Conservation (phyloP, 2,329 filamentous ascomycete species). For the Calonectria henricotiae region DNA sequence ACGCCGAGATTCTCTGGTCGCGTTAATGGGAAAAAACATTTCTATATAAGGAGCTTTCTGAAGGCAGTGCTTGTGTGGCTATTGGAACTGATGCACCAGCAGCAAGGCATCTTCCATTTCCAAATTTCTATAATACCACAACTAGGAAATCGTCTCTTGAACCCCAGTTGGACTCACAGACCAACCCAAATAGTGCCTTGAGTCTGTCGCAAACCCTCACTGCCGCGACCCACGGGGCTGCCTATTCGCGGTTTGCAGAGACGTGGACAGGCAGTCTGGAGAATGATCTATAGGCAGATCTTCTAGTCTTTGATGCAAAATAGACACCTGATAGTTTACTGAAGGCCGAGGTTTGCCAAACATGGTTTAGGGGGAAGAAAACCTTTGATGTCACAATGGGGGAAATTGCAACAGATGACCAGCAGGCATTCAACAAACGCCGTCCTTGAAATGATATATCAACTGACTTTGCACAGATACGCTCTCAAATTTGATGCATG, state of each 20-base stretch:
- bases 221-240: slow-evolving; percentile 71
- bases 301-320: slow-evolving; percentile 59
- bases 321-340: slow-evolving; percentile 32
- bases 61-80: slow-evolving; percentile 69
- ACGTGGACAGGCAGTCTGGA: slow-evolving; percentile 68
- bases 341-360: slow-evolving; percentile 38
- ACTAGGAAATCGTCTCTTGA: slow-evolving; percentile 72
- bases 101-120: slow-evolving; percentile 69
- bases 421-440: neutral
- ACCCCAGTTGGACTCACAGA: slow-evolving; percentile 59
- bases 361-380: slow-evolving; percentile 36
- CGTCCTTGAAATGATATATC: no score
- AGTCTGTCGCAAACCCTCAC: slow-evolving; percentile 69
- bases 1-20: slow-evolving; percentile 72
- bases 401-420: neutral
- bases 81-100: slow-evolving; percentile 75
- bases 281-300: slow-evolving; percentile 71
- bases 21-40: slow-evolving; percentile 73
- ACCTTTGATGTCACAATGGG: neutral
- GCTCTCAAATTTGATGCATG: neutral
- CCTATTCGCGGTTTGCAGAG: slow-evolving; percentile 74
- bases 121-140: slow-evolving; percentile 74
- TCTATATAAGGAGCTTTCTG: slow-evolving; percentile 75
- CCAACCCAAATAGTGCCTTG: slow-evolving; percentile 71
- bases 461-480: neutral